Evolutionary conservation across 192 early-diverging fungal species (phyloP).

Genomic region (Linderina pennispora): DNA sequence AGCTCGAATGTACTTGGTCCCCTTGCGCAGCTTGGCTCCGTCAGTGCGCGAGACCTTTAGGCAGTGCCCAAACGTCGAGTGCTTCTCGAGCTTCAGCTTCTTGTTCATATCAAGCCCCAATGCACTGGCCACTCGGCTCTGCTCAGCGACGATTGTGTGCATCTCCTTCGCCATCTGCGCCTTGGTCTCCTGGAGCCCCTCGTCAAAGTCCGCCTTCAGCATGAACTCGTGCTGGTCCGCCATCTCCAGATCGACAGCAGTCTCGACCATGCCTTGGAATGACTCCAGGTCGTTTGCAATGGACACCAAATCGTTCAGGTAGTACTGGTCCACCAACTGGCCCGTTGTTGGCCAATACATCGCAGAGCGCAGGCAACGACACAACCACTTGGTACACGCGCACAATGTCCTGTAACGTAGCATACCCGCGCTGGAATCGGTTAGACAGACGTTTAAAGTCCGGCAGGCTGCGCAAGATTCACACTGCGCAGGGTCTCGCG

Average conservation of each 20-base stretch:
- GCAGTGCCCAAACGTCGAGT: slow-evolving; percentile 75
- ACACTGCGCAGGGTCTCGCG: slow-evolving; percentile 60
- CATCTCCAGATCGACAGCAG: slow-evolving; percentile 81
- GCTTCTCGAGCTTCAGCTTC: slow-evolving; percentile 88
- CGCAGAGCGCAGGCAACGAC: slow-evolving; percentile 59
- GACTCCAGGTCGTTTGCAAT: slow-evolving; percentile 55
- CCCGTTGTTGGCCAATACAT: slow-evolving; percentile 44
- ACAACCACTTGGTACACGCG: slow-evolving; percentile 83
- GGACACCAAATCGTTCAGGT: slow-evolving; percentile 48
- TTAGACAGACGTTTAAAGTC: slow-evolving; percentile 87
- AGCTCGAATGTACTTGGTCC: slow-evolving; percentile 73
- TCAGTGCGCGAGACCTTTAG: slow-evolving; percentile 73
- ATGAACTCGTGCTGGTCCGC: slow-evolving; percentile 81
- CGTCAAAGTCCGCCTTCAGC: slow-evolving; percentile 81
- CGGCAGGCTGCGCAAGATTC: slow-evolving; percentile 75
- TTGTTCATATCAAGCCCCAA: slow-evolving; percentile 76
- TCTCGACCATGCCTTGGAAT: slow-evolving; percentile 80
- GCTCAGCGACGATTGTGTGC: slow-evolving; percentile 56
- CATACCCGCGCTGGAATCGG: slow-evolving; percentile 71
- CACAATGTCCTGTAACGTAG: slow-evolving; percentile 81
- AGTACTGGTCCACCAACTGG: slow-evolving; percentile 48
- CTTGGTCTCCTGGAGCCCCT: slow-evolving; percentile 35
- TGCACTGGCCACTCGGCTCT: slow-evolving; percentile 48
- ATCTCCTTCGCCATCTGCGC: slow-evolving; percentile 50
- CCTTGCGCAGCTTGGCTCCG: slow-evolving; percentile 59